phyloP scores from a whole-genome alignment of 345 rosid species.

The Brassica incana region DNA sequence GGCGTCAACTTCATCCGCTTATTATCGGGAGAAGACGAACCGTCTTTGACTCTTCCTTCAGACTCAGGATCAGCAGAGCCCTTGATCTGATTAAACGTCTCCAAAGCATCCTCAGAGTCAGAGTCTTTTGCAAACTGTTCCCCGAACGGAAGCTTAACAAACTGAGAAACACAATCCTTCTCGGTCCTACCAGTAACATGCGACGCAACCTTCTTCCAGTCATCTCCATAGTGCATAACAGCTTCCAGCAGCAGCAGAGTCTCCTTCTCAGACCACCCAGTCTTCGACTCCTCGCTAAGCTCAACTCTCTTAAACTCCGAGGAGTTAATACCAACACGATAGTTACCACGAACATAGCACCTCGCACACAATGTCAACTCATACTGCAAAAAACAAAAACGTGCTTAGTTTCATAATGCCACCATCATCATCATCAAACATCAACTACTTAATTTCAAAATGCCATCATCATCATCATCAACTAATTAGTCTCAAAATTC shows the following conservation, averaged over 20 bases:
- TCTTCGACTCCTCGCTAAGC: conserved; percentile 63
- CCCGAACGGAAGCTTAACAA: conserved; percentile 85
- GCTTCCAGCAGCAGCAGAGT: conserved; percentile 78
- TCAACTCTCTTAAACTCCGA: conserved; percentile 87
- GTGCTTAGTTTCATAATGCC: background rate
- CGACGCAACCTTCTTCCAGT: conserved; percentile 87
- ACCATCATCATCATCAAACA: background rate
- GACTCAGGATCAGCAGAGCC: conserved; percentile 39
- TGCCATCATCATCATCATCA: too few species aligned
- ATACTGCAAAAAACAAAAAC: conserved; percentile 44
- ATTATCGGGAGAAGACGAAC: conserved; percentile 35
- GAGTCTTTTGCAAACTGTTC: conserved; percentile 55
- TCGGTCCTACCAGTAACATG: conserved; percentile 82
- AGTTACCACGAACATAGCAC: conserved; percentile 89
- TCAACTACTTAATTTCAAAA: too few species aligned
- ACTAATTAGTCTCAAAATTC: too few species aligned
- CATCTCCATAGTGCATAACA: conserved; percentile 74
- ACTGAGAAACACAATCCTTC: conserved; percentile 79
- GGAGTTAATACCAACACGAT: conserved; percentile 70
- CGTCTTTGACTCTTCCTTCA: conserved; percentile 39
- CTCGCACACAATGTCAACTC: conserved; percentile 90
- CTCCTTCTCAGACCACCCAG: conserved; percentile 88
- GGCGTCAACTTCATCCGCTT: conserved; percentile 73
- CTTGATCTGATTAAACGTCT: conserved; percentile 37
- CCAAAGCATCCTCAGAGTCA: conserved; percentile 49